Evolutionary conservation across 176 grass and related monocot species (phyloP).

Genomic region (Panicum miliaceum): DNA sequence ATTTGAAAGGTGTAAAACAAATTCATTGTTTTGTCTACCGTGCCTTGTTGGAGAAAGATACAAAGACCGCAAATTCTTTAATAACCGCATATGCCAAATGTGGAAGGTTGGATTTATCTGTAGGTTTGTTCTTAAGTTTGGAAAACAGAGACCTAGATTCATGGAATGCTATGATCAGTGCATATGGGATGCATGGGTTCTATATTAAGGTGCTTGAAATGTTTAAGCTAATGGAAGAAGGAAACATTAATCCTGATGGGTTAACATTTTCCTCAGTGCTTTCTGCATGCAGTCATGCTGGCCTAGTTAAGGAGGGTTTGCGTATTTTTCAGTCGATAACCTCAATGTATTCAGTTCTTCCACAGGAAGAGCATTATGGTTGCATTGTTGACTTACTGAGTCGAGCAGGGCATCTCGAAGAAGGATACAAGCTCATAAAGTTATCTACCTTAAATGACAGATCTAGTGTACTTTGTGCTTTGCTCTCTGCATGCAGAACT

Average conservation of each 20-base stretch:
- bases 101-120: slow-evolving; percentile 60
- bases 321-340: slow-evolving; percentile 60
- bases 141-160: slow-evolving; percentile 48
- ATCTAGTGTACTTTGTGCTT: slow-evolving; percentile 46
- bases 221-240: slow-evolving; percentile 58
- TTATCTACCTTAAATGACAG: slow-evolving; percentile 49
- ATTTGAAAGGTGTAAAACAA: slow-evolving; percentile 57
- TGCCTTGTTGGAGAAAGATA: slow-evolving; percentile 48
- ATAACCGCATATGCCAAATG: slow-evolving; percentile 66
- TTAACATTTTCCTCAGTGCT: slow-evolving; percentile 70
- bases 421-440: slow-evolving; percentile 58
- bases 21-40: slow-evolving; percentile 63
- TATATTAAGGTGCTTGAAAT: slow-evolving; percentile 56
- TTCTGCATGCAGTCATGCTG: slow-evolving; percentile 71
- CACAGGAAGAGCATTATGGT: slow-evolving; percentile 65
- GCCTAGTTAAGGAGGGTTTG: slow-evolving; percentile 59
- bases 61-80: slow-evolving; percentile 53
- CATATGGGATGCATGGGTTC: slow-evolving; percentile 71
- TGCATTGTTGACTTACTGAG: slow-evolving; percentile 71
- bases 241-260: slow-evolving; percentile 60
- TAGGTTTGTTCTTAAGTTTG: slow-evolving; percentile 49
- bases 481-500: slow-evolving; percentile 68
- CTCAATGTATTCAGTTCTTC: slow-evolving; percentile 53
- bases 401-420: slow-evolving; percentile 61
- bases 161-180: slow-evolving; percentile 69